phyloP scores from a whole-genome alignment of 202 grass and related monocot genomes.

The Zoysia matrella region DNA sequence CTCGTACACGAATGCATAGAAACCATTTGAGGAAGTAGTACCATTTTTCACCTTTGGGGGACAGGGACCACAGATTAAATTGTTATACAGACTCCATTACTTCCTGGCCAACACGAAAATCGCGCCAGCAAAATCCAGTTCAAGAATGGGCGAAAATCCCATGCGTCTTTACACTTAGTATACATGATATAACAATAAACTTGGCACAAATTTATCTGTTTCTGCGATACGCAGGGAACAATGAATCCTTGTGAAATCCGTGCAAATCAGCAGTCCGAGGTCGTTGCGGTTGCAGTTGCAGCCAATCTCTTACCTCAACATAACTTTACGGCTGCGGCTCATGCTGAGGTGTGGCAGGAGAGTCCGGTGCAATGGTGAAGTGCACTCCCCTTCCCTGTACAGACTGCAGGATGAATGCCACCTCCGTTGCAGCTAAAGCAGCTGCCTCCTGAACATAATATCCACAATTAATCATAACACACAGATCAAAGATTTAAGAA shows the following conservation, averaged over 20 bases:
- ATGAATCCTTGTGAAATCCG: not conserved
- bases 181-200: slow-evolving; percentile 43
- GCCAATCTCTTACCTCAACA: not conserved
- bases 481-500: slow-evolving; percentile 23
- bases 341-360: slow-evolving; percentile 59
- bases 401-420: too few relatives aligned
- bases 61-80: slow-evolving; percentile 12
- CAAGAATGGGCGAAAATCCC: slow-evolving; percentile 27
- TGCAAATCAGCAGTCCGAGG: slow-evolving; percentile 21
- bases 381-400: too few relatives aligned
- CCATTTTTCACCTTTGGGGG: slow-evolving; percentile 14
- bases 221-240: slow-evolving; percentile 36
- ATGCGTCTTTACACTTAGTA: slow-evolving; percentile 50
- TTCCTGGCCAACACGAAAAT: slow-evolving; percentile 36
- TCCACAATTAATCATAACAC: not conserved
- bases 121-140: slow-evolving; percentile 24
- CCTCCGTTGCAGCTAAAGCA: too few relatives aligned
- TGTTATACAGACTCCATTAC: slow-evolving; percentile 43
- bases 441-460: slow-evolving; percentile 49
- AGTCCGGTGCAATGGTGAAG: too few relatives aligned
- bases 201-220: slow-evolving; percentile 26
- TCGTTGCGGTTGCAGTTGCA: not conserved
- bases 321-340: slow-evolving; percentile 57
- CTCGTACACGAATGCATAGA: not conserved
- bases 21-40: not conserved